A percentile compares a stretch with the other conserved stretches of the same genome.
Conservation (phyloP, 139 green algal species). For the Nannochloris sp. region DNA sequence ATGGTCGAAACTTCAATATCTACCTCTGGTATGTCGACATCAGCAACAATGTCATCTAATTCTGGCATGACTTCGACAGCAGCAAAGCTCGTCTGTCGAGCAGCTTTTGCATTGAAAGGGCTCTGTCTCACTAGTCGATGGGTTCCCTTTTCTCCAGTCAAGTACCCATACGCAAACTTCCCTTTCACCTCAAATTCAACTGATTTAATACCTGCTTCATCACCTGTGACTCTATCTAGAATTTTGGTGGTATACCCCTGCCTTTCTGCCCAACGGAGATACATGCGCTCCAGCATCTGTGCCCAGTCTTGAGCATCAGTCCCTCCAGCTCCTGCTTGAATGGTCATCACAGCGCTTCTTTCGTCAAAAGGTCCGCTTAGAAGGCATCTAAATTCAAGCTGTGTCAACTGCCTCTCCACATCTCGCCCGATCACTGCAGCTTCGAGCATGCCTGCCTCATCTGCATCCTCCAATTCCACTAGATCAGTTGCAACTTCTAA, state of each 20-base stretch:
- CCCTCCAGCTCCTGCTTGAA: slow-evolving; percentile 68
- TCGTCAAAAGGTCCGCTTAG: slow-evolving; percentile 58
- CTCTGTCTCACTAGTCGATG: slow-evolving; percentile 46
- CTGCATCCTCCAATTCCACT: slow-evolving; percentile 30
- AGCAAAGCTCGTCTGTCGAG: slow-evolving; percentile 92
- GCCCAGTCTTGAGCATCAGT: slow-evolving; percentile 90
- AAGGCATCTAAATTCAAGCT: slow-evolving; percentile 54
- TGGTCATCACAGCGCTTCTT: slow-evolving; percentile 18
- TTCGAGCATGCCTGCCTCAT: slow-evolving; percentile 22
- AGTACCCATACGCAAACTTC: slow-evolving; percentile 58
- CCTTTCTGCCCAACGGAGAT: slow-evolving; percentile 67
- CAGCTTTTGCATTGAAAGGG: slow-evolving; percentile 84
- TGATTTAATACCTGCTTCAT: slow-evolving; percentile 86
- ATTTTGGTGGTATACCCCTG: slow-evolving; percentile 32
- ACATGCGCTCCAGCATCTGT: slow-evolving; percentile 91
- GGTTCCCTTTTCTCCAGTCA: slow-evolving; percentile 76
- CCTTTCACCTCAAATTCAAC: slow-evolving; percentile 76
- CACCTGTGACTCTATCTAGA: slow-evolving; percentile 37
- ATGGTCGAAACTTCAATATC: slow-evolving; percentile 87
- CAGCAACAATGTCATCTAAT: slow-evolving; percentile 24
- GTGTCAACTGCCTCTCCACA: slow-evolving; percentile 20
- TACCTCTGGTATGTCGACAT: slow-evolving; percentile 53
- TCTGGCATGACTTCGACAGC: slow-evolving; percentile 79
- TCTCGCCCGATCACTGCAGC: neutral
- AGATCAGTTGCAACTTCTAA: slow-evolving; percentile 44